Evolutionary conservation across 768 basidiomycete species (phyloP).

Genomic region (Saitozyma podzolica): DNA sequence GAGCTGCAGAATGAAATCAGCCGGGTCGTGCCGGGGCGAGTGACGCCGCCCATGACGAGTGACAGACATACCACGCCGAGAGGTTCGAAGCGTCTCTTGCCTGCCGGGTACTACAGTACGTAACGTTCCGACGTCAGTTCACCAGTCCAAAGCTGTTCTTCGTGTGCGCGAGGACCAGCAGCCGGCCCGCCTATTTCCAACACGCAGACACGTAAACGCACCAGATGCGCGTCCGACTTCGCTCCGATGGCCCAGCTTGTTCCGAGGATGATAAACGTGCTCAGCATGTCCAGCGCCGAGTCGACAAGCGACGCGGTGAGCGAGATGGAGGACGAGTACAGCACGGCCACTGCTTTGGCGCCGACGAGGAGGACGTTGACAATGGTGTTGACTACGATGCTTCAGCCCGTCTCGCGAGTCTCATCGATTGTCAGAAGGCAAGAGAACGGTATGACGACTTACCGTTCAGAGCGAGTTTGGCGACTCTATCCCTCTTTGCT

Average conservation of each 20-base stretch:
- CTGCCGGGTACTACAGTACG: conserved; percentile 51
- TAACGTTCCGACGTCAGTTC: too few species aligned
- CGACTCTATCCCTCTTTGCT: conserved; percentile 40
- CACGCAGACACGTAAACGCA: conserved; percentile 11
- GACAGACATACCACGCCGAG: conserved; percentile 50
- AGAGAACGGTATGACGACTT: conserved; percentile 4
- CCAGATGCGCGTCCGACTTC: conserved; percentile 34
- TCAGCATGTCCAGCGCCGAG: conserved; percentile 54
- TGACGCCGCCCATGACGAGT: neutral
- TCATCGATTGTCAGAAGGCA: neutral
- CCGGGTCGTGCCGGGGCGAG: neutral
- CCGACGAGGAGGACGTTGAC: conserved; percentile 53
- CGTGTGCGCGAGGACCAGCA: conserved; percentile 1
- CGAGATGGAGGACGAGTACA: conserved; percentile 54
- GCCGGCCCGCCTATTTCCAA: neutral
- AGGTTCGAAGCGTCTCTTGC: conserved; percentile 53
- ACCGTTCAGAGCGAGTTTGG: conserved; percentile 47
- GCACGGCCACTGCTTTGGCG: conserved; percentile 53
- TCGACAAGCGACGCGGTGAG: conserved; percentile 55
- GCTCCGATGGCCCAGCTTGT: conserved; percentile 51
- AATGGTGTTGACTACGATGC: conserved; percentile 42
- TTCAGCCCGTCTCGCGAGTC: neutral
- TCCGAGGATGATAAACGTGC: conserved; percentile 54
- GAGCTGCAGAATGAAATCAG: conserved; percentile 21
- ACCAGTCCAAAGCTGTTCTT: neutral